Conservation (phyloP, 176 grass and related monocot species). For the Neostapfia colusana region DNA sequence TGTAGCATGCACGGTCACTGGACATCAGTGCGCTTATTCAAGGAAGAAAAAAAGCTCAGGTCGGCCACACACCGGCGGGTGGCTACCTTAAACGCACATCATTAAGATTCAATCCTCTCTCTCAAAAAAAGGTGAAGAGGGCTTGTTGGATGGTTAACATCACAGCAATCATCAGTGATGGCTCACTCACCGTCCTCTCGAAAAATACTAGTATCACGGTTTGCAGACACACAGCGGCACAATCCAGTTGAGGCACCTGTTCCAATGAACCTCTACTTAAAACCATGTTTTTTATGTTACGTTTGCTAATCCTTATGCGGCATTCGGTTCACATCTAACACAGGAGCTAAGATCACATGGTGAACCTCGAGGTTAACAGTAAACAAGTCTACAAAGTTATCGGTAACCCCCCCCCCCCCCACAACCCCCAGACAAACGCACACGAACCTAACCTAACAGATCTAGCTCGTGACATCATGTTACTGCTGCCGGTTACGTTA, state of each 20-base stretch:
- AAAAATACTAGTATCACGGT: too few relatives aligned
- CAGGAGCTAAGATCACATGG: background rate
- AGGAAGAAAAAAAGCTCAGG: background rate
- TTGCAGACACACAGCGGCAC: background rate
- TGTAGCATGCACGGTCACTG: conserved; percentile 7
- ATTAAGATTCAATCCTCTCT: background rate
- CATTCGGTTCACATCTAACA: background rate
- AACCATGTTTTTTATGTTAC: background rate
- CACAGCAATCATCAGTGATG: background rate
- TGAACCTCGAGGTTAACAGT: background rate
- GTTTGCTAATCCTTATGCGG: background rate
- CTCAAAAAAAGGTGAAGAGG: background rate
- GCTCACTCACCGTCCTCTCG: too few relatives aligned
- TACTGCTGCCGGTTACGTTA: background rate
- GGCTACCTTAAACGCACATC: background rate
- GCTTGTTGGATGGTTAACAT: background rate
- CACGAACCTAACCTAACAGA: background rate
- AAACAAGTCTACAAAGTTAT: background rate
- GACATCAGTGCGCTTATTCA: conserved; percentile 23
- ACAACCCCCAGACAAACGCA: too few relatives aligned
- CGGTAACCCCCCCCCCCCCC: background rate
- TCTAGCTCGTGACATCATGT: conserved; percentile 32
- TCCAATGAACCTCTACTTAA: too few relatives aligned
- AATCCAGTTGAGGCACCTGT: background rate
- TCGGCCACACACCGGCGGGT: background rate